phyloP scores from a whole-genome alignment of 2,329 filamentous ascomycete species.

The Arthrinium phaeospermum region DNA sequence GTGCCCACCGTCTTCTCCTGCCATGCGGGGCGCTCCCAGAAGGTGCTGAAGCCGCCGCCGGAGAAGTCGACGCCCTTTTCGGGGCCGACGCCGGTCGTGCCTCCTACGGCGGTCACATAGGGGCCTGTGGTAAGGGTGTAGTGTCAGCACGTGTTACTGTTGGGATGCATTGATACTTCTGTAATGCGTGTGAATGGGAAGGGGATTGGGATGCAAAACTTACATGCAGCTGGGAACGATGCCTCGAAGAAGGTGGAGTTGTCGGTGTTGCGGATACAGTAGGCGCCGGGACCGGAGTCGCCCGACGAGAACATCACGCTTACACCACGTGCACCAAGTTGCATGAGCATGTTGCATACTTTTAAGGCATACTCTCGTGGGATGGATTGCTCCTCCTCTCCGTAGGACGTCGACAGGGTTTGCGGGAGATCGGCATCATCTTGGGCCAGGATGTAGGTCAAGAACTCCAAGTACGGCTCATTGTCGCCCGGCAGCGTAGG shows the following conservation, averaged over 20 bases:
- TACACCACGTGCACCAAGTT: slow-evolving; percentile 68
- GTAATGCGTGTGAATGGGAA: too few species aligned
- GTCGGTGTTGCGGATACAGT: slow-evolving; percentile 60
- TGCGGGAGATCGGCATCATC: slow-evolving; percentile 58
- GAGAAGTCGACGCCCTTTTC: slow-evolving; percentile 61
- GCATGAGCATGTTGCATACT: slow-evolving; percentile 68
- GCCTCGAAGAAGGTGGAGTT: slow-evolving; percentile 58
- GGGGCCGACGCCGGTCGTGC: slow-evolving; percentile 53
- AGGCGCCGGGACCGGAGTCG: slow-evolving; percentile 36
- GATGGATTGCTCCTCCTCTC: slow-evolving; percentile 69
- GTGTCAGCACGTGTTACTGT: not conserved
- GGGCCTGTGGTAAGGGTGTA: slow-evolving; percentile 37
- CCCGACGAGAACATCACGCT: slow-evolving; percentile 37
- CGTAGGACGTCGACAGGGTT: slow-evolving; percentile 70
- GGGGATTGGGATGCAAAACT: not conserved
- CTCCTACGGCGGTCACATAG: slow-evolving; percentile 65
- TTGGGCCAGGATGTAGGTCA: slow-evolving; percentile 32
- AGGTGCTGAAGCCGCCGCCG: slow-evolving; percentile 56
- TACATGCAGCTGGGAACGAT: slow-evolving; percentile 59
- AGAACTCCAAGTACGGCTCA: slow-evolving; percentile 36
- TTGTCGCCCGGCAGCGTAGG: slow-evolving; percentile 19
- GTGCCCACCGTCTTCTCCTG: slow-evolving; percentile 51
- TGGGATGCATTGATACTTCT: not conserved
- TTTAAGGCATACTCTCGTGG: slow-evolving; percentile 64
- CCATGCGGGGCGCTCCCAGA: slow-evolving; percentile 50